Evolutionary conservation across 148 eudicot genomes (phyloP).

Genomic region (Rhododendron williamsianum): DNA sequence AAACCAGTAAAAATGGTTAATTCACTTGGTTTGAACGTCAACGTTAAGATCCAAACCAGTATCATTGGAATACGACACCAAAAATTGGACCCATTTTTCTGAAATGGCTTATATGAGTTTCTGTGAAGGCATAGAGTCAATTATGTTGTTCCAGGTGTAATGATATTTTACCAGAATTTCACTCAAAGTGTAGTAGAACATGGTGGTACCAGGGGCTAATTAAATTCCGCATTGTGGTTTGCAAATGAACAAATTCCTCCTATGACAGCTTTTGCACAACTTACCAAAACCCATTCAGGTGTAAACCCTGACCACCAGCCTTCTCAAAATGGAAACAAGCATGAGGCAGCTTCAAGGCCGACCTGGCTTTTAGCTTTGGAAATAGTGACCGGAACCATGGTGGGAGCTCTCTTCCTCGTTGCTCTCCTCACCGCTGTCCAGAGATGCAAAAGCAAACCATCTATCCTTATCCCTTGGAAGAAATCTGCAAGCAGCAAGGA

Average conservation of each 20-base stretch:
- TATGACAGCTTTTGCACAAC: conserved; percentile 42
- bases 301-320: conserved; percentile 33
- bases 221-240: background rate
- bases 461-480: conserved; percentile 84
- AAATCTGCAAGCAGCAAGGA: conserved; percentile 71
- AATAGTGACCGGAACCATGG: conserved; percentile 70
- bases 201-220: background rate
- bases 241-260: background rate
- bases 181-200: background rate
- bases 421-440: conserved; percentile 43
- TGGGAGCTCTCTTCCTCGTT: conserved; percentile 44
- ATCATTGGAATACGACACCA: background rate
- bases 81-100: background rate
- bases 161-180: background rate
- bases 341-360: conserved; percentile 48
- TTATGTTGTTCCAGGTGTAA: background rate
- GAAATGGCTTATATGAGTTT: background rate
- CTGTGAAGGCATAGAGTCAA: background rate
- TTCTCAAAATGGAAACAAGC: conserved; percentile 28
- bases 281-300: conserved; percentile 38
- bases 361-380: conserved; percentile 77
- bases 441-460: conserved; percentile 57
- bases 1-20: background rate
- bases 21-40: background rate
- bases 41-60: background rate